Base-by-base conservation (phyloP, 2,329 filamentous ascomycete species). In the Epichloe sylvatica region DNA sequence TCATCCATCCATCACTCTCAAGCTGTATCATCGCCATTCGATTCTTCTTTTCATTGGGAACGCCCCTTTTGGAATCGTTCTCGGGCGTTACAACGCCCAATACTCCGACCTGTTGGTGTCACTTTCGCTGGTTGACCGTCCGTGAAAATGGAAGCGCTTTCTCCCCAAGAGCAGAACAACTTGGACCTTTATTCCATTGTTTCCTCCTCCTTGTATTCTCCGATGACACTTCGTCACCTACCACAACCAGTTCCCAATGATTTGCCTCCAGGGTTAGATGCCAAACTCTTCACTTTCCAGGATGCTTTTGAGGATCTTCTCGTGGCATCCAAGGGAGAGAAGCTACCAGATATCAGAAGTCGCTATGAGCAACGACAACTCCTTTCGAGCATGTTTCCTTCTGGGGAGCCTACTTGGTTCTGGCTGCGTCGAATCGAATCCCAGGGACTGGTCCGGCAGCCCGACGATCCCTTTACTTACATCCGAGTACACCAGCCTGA, bases 301-400 rank as follows among this genome's bases (percentile, higher is more conserved):
- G 75, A 79, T 54, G 76, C 76, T 44, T 78, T 79, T 53, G 76
- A 80, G 56, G 76, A 80, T 53, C 68, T 80, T 15, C 64, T 80
- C 12, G 63, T 65, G n/a, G 67, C 69, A 17, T 68, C 67, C n/a
- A 66, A 68, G 13, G 69, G 69, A 4, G 62, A 65, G 6, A 59
- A 62, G 2, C 60, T 78, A 19, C 64, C 67, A 4, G 64, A 71
- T 19, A 67, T 75, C 21, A 54, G 55, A 12, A 59, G 56, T 2
- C 62, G 62, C 42, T 60, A 66, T 49, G 57, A 65, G 35, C 64
- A 68, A 53, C 62, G 65, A 45, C 62, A 58, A 51, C 60, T 70
- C 12, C 57, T 71, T 40, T 59, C 60, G 21, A 60, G 62, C 9
- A 66, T 70, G 59, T 71, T 65, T 49, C 67, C 68, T 9, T 51